Evolutionary conservation across 2,329 filamentous ascomycete species (phyloP).

Genomic region (Penicillium expansum): DNA sequence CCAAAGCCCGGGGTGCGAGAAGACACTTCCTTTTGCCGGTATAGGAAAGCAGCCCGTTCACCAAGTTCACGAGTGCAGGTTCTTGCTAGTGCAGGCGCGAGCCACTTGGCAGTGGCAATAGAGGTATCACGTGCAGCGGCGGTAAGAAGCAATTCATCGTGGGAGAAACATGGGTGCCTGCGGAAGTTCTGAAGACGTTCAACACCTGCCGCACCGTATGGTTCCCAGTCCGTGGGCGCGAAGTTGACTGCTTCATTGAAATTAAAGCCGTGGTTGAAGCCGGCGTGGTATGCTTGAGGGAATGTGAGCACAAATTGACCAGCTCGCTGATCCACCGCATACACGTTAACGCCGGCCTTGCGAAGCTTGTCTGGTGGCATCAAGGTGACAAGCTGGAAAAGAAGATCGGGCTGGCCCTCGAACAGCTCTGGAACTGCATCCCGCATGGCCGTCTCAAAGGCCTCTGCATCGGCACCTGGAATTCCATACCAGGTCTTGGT

Average conservation of each 20-base stretch:
- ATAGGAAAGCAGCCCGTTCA: constrained; percentile 66
- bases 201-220: constrained; percentile 81
- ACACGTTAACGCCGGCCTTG: constrained; percentile 90
- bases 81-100: constrained; percentile 79
- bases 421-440: constrained; percentile 95
- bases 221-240: constrained; percentile 92
- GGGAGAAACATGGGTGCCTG: constrained; percentile 92
- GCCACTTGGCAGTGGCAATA: constrained; percentile 93
- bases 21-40: constrained; percentile 58
- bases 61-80: constrained; percentile 71
- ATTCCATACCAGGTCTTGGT: constrained; percentile 99
- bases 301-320: constrained; percentile 97
- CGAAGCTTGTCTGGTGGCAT: constrained; percentile 88
- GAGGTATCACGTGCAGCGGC: constrained; percentile 76
- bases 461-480: constrained; percentile 86
- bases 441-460: constrained; percentile 92
- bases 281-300: constrained; percentile 93
- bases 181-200: constrained; percentile 82
- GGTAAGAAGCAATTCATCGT: constrained; percentile 90
- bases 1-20: constrained; percentile 57
- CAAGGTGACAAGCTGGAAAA: constrained; percentile 96
- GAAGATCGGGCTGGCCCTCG: constrained; percentile 90
- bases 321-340: constrained; percentile 90
- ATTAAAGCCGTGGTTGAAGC: constrained; percentile 98
- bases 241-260: constrained; percentile 99